Conservation (phyloP, 345 rosid species). For the Melaleuca quinquenervia region DNA sequence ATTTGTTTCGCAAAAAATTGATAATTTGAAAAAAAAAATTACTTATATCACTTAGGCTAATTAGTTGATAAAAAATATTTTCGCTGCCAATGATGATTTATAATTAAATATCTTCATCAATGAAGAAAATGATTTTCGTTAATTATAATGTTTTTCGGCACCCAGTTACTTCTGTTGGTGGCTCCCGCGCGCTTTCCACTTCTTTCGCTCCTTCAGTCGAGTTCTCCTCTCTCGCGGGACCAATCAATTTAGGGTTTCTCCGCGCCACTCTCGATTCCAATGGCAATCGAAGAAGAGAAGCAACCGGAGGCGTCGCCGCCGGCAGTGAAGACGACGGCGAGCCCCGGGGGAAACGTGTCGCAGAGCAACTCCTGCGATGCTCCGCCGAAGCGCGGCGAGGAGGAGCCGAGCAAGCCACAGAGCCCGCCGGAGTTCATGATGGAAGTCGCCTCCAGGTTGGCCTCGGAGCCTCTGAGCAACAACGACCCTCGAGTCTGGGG, state of each 20-base stretch:
- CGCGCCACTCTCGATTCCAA: background rate
- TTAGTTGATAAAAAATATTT: background rate
- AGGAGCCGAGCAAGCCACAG: conserved; percentile 6
- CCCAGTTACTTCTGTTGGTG: background rate
- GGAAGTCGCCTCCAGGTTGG: conserved; percentile 49
- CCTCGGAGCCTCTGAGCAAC: conserved; percentile 62
- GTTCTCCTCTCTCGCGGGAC: background rate
- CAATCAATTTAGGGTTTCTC: background rate
- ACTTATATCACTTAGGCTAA: background rate
- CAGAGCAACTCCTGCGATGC: conserved; percentile 9
- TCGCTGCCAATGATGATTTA: background rate
- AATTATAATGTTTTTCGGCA: too few relatives aligned
- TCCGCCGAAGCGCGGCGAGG: background rate
- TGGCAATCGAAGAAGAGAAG: background rate
- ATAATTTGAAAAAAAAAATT: background rate
- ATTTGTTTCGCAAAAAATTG: rapidly evolving
- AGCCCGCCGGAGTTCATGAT: conserved; percentile 35
- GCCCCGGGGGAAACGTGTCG: conserved; percentile 2
- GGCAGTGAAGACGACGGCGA: background rate
- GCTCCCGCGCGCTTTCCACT: background rate
- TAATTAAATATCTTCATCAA: background rate
- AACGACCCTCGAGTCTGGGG: conserved; percentile 74
- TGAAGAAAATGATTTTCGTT: too few relatives aligned
- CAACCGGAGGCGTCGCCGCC: background rate
- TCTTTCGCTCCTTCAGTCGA: background rate